These are phyloP conservation scores for Diplodia intermedia DNA, from an alignment of 2,329 filamentous ascomycete species.

Conservation along the genomic window DNA sequence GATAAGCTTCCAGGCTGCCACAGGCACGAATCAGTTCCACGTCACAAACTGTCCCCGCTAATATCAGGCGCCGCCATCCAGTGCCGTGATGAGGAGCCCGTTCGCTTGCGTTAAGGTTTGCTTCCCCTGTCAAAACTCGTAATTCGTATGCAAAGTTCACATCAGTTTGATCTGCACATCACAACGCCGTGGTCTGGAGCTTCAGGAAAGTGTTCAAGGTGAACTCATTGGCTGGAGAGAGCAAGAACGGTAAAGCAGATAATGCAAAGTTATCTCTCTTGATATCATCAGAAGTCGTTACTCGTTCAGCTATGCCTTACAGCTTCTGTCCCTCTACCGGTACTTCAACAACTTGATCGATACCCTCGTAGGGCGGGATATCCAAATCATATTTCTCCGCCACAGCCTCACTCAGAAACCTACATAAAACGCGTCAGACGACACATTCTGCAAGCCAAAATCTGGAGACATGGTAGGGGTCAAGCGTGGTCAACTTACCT, in stretches of 20 bases:
- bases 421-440: constrained; percentile 43
- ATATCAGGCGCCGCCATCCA: neutral
- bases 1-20: neutral
- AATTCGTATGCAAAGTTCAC: too few relatives aligned
- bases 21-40: neutral
- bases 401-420: constrained; percentile 79
- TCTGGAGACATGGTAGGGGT: too few relatives aligned
- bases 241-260: neutral
- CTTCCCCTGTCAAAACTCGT: too few relatives aligned
- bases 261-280: neutral
- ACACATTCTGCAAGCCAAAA: neutral
- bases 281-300: constrained; percentile 6
- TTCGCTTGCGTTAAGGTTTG: too few relatives aligned
- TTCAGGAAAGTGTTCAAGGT: too few relatives aligned
- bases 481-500: constrained; percentile 58
- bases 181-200: too few relatives aligned
- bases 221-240: too few relatives aligned
- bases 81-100: too few relatives aligned
- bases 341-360: constrained; percentile 90
- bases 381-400: constrained; percentile 87
- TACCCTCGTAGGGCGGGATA: constrained; percentile 79
- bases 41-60: neutral
- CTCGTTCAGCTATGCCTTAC: constrained; percentile 16
- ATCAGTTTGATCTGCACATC: too few relatives aligned
- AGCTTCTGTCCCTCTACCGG: constrained; percentile 60